Percentiles rank a stretch among this genome's conserved stretches.
phyloP scores from a whole-genome alignment of 495 filamentous ascomycete species.

The Tuber aestivum region DNA sequence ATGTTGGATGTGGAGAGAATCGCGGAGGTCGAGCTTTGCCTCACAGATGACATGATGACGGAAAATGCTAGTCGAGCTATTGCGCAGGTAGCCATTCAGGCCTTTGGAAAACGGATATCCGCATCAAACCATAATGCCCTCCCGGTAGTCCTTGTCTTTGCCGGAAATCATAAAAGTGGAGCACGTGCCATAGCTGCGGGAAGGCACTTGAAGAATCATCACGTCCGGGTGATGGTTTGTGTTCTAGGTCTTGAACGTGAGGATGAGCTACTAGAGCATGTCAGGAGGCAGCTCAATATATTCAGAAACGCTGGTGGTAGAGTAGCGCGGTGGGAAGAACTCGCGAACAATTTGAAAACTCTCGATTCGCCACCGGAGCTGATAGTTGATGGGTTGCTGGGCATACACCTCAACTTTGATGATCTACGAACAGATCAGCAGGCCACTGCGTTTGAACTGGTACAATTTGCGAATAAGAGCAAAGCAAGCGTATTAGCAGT shows the following conservation, averaged over 20 bases:
- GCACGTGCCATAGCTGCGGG: conserved; percentile 77
- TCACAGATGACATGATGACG: conserved; percentile 81
- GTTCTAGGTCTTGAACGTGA: conserved; percentile 74
- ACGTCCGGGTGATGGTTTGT: conserved; percentile 69
- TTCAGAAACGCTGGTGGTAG: conserved; percentile 71
- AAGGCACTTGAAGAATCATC: conserved; percentile 76
- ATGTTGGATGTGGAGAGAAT: conserved; percentile 88
- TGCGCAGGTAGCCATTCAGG: conserved; percentile 68
- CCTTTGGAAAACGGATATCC: conserved; percentile 46
- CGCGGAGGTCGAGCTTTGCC: conserved; percentile 71
- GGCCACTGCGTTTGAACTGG: conserved; percentile 71
- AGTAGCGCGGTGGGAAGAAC: conserved; percentile 55
- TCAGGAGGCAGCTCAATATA: conserved; percentile 67
- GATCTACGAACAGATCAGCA: conserved; percentile 76
- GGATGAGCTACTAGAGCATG: conserved; percentile 59
- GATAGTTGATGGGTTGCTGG: conserved; percentile 82
- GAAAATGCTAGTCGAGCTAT: conserved; percentile 87
- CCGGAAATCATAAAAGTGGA: conserved; percentile 81
- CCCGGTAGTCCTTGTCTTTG: conserved; percentile 72
- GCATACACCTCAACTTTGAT: conserved; percentile 75
- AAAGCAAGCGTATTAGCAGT: conserved; percentile 72
- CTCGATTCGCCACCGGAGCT: conserved; percentile 63
- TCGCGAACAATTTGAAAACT: conserved; percentile 51
- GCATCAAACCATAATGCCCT: conserved; percentile 49
- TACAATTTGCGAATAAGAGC: conserved; percentile 79